Evolutionary conservation across 2,329 filamentous ascomycete genomes (phyloP).

Genomic region (Nothomitra cinnamomea): DNA sequence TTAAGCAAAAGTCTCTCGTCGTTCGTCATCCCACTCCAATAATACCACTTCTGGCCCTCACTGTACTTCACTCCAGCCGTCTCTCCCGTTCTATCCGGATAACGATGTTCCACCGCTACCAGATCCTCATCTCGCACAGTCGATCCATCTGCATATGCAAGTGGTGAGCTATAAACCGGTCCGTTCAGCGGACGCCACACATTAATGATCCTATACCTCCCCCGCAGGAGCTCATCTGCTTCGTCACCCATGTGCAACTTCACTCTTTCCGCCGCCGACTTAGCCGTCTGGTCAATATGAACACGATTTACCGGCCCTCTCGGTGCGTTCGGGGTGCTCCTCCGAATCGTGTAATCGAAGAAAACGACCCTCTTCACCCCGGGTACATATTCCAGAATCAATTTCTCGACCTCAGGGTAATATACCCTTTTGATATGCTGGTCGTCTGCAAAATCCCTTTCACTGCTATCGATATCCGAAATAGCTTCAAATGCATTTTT

Average conservation of each 20-base stretch:
- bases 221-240: constrained; percentile 45
- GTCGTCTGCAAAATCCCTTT: constrained; percentile 49
- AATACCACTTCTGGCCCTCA: constrained; percentile 53
- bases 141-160: constrained; percentile 26
- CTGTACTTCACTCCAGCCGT: constrained; percentile 52
- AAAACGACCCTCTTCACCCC: constrained; percentile 50
- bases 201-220: constrained; percentile 70
- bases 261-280: constrained; percentile 50
- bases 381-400: constrained; percentile 50
- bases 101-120: constrained; percentile 56
- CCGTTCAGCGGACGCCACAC: constrained; percentile 55
- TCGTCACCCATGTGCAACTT: constrained; percentile 48
- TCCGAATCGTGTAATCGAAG: constrained; percentile 83
- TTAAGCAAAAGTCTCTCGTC: constrained; percentile 59
- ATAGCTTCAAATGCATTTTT: constrained; percentile 58
- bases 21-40: constrained; percentile 61
- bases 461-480: constrained; percentile 33
- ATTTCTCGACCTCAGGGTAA: constrained; percentile 66
- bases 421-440: constrained; percentile 52
- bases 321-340: constrained; percentile 37
- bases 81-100: constrained; percentile 53
- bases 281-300: constrained; percentile 69
- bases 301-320: constrained; percentile 54
- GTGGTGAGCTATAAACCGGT: not conserved
- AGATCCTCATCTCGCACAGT: constrained; percentile 45